Conservation (phyloP, 192 early-diverging fungal genomes). For the Diversispora epigaea region DNA sequence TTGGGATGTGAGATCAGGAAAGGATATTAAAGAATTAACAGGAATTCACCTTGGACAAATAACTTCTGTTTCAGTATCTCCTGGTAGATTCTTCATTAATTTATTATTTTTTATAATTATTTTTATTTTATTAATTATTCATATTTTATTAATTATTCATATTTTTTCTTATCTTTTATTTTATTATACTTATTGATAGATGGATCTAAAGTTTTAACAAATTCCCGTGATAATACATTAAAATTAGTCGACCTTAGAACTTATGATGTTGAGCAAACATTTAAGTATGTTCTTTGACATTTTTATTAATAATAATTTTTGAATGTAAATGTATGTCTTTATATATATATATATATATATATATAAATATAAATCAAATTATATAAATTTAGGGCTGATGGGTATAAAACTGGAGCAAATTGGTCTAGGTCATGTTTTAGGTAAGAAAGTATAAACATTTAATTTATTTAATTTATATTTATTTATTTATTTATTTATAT, state of each 20-base stretch:
- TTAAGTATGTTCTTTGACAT: constrained; percentile 47
- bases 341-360: neutral
- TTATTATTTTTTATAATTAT: neutral
- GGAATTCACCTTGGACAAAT: constrained; percentile 87
- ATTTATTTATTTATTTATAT: neutral
- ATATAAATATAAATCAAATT: no score
- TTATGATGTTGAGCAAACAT: constrained; percentile 69
- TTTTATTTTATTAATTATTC: neutral
- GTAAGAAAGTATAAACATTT: constrained; percentile 34
- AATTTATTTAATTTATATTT: neutral
- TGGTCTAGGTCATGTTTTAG: constrained; percentile 85
- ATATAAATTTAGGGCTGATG: constrained; percentile 52
- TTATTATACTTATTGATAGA: constrained; percentile 43
- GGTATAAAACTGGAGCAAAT: constrained; percentile 81
- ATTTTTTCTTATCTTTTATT: neutral
- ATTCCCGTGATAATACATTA: constrained; percentile 91
- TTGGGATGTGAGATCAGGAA: constrained; percentile 85
- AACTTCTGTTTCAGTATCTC: constrained; percentile 76
- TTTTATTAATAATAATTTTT: neutral
- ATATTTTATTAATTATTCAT: neutral
- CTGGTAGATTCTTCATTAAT: constrained; percentile 46
- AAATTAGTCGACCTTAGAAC: constrained; percentile 79
- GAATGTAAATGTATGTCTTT: neutral
- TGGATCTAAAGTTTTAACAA: constrained; percentile 78
- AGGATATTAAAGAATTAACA: constrained; percentile 79